Percentiles rank a stretch among this genome's conserved stretches.
phyloP scores from a whole-genome alignment of 2,329 filamentous ascomycete genomes.

The Zarea fungicola region DNA sequence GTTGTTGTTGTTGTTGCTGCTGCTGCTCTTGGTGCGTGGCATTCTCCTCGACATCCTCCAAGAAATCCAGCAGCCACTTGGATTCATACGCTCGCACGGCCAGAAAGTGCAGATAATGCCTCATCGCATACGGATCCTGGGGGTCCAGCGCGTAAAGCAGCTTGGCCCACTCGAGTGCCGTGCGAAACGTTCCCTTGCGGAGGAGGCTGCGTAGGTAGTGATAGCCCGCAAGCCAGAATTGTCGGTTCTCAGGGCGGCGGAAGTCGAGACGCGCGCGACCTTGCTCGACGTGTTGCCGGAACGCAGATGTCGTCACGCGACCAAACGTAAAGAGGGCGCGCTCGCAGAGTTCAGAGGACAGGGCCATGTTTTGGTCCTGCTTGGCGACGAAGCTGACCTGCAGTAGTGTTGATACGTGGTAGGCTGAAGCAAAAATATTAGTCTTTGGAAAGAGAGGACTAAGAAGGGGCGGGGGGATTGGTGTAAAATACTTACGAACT shows the following conservation, averaged over 20 bases:
- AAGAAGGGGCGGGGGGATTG: too few relatives aligned
- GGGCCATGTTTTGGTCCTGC: slow-evolving; percentile 81
- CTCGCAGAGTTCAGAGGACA: slow-evolving; percentile 83
- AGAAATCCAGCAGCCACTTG: slow-evolving; percentile 67
- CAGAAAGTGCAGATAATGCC: slow-evolving; percentile 75
- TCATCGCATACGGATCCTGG: slow-evolving; percentile 76
- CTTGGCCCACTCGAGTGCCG: slow-evolving; percentile 90
- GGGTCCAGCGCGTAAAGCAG: slow-evolving; percentile 71
- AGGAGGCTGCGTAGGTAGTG: slow-evolving; percentile 82
- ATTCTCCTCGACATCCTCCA: slow-evolving; percentile 39
- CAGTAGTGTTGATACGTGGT: slow-evolving; percentile 89
- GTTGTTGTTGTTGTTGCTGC: too few relatives aligned
- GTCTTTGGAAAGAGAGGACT: too few relatives aligned
- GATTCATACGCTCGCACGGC: slow-evolving; percentile 77
- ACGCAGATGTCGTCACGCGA: slow-evolving; percentile 78
- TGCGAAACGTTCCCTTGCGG: slow-evolving; percentile 89
- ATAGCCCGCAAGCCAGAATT: slow-evolving; percentile 87
- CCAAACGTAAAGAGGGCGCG: slow-evolving; percentile 90
- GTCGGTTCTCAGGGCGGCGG: slow-evolving; percentile 75
- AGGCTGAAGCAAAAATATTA: slow-evolving; percentile 46
- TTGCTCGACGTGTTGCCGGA: slow-evolving; percentile 67
- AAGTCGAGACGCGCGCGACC: slow-evolving; percentile 82
- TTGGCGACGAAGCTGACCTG: slow-evolving; percentile 91
- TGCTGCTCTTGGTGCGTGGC: too few relatives aligned
- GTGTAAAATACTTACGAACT: slow-evolving; percentile 34